Evolutionary conservation across 805 yeast species (phyloP).

Genomic region (Dipodascus geniculatus): DNA sequence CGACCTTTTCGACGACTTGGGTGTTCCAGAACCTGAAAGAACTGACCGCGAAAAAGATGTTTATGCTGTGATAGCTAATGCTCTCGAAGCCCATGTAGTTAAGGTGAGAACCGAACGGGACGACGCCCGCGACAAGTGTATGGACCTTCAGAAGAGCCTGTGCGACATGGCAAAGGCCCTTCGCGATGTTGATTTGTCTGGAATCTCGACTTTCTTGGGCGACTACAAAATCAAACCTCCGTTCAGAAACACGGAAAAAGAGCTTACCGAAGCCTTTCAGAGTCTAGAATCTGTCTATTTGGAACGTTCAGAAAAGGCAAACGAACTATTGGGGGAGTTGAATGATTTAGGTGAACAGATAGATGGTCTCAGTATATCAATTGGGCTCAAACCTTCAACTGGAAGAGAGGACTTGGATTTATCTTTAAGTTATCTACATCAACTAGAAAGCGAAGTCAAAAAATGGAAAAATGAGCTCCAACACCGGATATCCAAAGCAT

Average conservation of each 20-base stretch:
- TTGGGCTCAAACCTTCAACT: constrained; percentile 8
- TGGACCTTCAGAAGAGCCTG: constrained; percentile 12
- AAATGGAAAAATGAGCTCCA: constrained; percentile 17
- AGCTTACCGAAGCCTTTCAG: constrained; percentile 9
- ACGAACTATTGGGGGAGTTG: constrained; percentile 11
- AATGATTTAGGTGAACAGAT: constrained; percentile 12
- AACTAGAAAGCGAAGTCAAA: constrained; percentile 17
- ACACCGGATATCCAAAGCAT: constrained; percentile 12
- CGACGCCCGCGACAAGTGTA: constrained; percentile 12
- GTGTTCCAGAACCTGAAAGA: constrained; percentile 14
- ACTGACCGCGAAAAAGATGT: constrained; percentile 17
- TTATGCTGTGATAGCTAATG: constrained; percentile 17
- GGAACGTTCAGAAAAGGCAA: constrained; percentile 14
- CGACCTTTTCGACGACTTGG: constrained; percentile 18
- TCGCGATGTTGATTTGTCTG: constrained; percentile 10
- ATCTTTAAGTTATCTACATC: constrained; percentile 14
- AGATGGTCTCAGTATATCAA: constrained; percentile 15
- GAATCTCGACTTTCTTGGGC: constrained; percentile 6
- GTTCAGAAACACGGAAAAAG: constrained; percentile 13
- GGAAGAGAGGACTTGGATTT: constrained; percentile 14
- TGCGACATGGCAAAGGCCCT: constrained; percentile 16
- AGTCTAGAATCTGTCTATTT: constrained; percentile 14
- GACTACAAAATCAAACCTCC: constrained; percentile 5
- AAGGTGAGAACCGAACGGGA: constrained; percentile 21
- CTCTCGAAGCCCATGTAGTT: constrained; percentile 20